A percentile compares a stretch with the other conserved stretches of the same genome.
These are phyloP conservation scores for Boletus barrowsii DNA, from an alignment of 768 basidiomycete genomes.

Conservation along the genomic window DNA sequence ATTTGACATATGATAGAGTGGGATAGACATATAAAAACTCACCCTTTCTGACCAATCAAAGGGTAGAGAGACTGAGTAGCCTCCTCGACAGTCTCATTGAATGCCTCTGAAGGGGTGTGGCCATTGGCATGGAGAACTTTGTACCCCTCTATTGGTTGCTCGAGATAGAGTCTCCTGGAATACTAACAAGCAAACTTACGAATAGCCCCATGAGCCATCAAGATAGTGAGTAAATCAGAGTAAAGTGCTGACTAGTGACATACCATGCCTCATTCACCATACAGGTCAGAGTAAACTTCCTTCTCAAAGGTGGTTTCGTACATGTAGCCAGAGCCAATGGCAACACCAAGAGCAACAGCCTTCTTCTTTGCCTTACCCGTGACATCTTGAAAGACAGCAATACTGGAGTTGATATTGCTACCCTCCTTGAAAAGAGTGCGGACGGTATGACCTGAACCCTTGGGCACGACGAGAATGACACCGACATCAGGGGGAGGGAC, in stretches of 20 bases:
- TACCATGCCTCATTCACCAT: slow-evolving; percentile 99
- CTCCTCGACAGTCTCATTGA: slow-evolving; percentile 99
- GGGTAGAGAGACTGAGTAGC: slow-evolving; percentile 99
- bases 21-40: slow-evolving; percentile 22
- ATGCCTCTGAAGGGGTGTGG: slow-evolving; percentile 96
- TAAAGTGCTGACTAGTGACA: slow-evolving; percentile 34
- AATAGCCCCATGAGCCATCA: slow-evolving; percentile 89
- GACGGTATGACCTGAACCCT: slow-evolving; percentile 98
- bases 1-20: not conserved
- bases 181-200: slow-evolving; percentile 47
- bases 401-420: slow-evolving; percentile 92
- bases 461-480: slow-evolving; percentile 98
- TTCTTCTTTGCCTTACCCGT: slow-evolving; percentile 98
- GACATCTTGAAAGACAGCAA: slow-evolving; percentile 97
- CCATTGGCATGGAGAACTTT: slow-evolving; percentile 95
- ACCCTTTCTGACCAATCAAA: slow-evolving; percentile 93
- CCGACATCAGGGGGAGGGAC: slow-evolving; percentile 91
- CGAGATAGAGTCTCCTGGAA: slow-evolving; percentile 1
- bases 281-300: slow-evolving; percentile 99
- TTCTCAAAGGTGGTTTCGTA: slow-evolving; percentile 99
- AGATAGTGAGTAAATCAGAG: slow-evolving; percentile 3
- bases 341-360: slow-evolving; percentile 92
- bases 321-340: slow-evolving; percentile 93
- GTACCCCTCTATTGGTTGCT: slow-evolving; percentile 75
- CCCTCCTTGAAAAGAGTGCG: slow-evolving; percentile 99